phyloP scores from a whole-genome alignment of 352 stramenopile genomes.

The Phytophthora capsici region DNA sequence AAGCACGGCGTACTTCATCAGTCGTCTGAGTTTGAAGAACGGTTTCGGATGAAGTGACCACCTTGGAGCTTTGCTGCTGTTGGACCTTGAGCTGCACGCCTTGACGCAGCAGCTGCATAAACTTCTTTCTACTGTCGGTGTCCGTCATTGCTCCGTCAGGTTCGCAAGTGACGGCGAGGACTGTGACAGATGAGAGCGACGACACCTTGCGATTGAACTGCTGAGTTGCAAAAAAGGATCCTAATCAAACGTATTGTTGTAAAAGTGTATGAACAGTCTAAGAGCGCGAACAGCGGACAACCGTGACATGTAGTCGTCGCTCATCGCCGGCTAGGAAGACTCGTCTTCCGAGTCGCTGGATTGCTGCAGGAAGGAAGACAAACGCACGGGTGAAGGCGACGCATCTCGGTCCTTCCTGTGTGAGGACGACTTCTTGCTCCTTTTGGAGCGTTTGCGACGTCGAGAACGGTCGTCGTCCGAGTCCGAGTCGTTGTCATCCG shows the following conservation, averaged over 20 bases:
- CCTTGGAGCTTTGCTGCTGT: constrained; percentile 23
- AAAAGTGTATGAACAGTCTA: constrained; percentile 31
- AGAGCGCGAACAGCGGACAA: constrained; percentile 6
- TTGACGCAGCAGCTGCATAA: constrained; percentile 65
- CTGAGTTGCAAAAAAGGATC: constrained; percentile 26
- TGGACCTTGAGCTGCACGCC: constrained; percentile 66
- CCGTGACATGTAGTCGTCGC: neutral
- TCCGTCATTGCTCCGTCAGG: constrained; percentile 24
- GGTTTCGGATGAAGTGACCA: neutral
- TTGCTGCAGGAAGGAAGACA: constrained; percentile 93
- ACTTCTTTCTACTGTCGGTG: constrained; percentile 39
- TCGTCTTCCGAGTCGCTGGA: constrained; percentile 36
- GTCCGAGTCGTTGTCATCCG: constrained; percentile 42
- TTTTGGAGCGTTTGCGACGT: constrained; percentile 43
- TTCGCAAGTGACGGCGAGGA: constrained; percentile 13
- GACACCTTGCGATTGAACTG: constrained; percentile 31
- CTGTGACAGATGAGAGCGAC: constrained; percentile 11
- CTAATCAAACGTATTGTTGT: constrained; percentile 15
- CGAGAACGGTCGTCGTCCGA: constrained; percentile 37
- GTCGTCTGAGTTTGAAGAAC: constrained; percentile 22
- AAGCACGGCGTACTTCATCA: constrained; percentile 28
- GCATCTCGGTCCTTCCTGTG: constrained; percentile 46
- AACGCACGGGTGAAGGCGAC: constrained; percentile 71
- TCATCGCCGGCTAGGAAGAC: constrained; percentile 23
- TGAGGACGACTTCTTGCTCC: constrained; percentile 48